phyloP scores from a whole-genome alignment of 1,284 basidiomycete genomes.

The Phylloboletellus chloephorus region DNA sequence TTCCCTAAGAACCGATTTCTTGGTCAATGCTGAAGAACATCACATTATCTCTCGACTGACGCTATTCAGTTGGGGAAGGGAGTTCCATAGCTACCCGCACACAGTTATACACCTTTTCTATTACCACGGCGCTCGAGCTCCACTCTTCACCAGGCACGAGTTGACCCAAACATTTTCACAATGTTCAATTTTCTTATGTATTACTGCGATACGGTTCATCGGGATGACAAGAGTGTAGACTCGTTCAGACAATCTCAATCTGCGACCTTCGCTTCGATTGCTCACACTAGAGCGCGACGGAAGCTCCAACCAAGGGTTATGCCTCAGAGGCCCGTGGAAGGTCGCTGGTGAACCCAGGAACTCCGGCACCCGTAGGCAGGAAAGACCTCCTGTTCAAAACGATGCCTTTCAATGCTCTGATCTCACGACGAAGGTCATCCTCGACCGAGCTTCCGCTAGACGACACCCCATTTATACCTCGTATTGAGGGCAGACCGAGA shows the following conservation, averaged over 20 bases:
- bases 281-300: not conserved
- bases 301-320: not conserved
- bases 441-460: conserved; percentile 20
- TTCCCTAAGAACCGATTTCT: conserved; percentile 32
- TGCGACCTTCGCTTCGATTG: not conserved
- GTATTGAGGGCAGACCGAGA: conserved; percentile 19
- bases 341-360: conserved; percentile 8
- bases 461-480: conserved; percentile 7
- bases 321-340: conserved; percentile 1
- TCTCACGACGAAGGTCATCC: conserved; percentile 49
- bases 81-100: not conserved
- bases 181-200: not conserved
- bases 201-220: not conserved
- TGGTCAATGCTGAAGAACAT: conserved; percentile 24
- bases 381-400: conserved; percentile 43
- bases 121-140: conserved; percentile 1
- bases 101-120: not conserved
- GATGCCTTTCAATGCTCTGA: conserved; percentile 51
- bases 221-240: not conserved
- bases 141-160: conserved; percentile 1
- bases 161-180: not conserved
- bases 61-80: not conserved
- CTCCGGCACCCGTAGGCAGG: conserved; percentile 14
- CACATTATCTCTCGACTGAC: not conserved
- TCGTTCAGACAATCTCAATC: not conserved